Percentiles rank a stretch among this genome's conserved stretches.
Evolutionary conservation across 139 green algal species (phyloP).

Genomic region (Closterium sp.): DNA sequence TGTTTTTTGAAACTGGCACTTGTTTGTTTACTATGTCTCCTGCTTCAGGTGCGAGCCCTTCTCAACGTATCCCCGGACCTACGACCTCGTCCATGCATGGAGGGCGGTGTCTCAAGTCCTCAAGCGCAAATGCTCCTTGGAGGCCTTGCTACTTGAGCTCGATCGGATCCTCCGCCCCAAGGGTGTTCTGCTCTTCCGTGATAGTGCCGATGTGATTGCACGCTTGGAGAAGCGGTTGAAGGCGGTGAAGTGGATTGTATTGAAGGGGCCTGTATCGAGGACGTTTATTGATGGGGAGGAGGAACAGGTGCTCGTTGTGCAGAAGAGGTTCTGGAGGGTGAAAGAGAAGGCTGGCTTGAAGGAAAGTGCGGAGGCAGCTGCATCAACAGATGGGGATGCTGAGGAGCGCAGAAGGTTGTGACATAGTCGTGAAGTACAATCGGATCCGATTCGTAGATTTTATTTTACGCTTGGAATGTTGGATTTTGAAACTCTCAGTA

Average conservation of each 20-base stretch:
- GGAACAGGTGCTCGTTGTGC: neutral
- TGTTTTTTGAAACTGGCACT: neutral
- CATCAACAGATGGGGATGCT: neutral
- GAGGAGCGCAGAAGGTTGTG: neutral
- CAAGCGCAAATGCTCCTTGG: neutral
- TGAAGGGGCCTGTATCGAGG: neutral
- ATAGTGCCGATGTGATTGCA: neutral
- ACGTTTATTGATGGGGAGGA: neutral
- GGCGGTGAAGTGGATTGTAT: neutral
- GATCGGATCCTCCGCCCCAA: constrained; percentile 20
- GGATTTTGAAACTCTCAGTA: neutral
- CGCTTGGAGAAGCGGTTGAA: neutral
- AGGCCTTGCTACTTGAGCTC: constrained; percentile 24
- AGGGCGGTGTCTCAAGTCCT: neutral
- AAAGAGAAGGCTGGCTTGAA: neutral
- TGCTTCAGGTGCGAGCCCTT: constrained; percentile 20
- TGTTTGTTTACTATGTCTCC: neutral
- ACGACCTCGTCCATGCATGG: constrained; percentile 29
- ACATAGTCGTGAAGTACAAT: neutral
- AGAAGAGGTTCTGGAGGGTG: neutral
- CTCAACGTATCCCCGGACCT: constrained; percentile 26
- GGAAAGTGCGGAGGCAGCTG: neutral
- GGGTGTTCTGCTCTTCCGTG: constrained; percentile 13
- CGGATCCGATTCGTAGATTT: neutral
- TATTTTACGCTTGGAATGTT: neutral